phyloP scores from a whole-genome alignment of 2,329 filamentous ascomycete genomes.

The Mycosphaerelloides madeirae region DNA sequence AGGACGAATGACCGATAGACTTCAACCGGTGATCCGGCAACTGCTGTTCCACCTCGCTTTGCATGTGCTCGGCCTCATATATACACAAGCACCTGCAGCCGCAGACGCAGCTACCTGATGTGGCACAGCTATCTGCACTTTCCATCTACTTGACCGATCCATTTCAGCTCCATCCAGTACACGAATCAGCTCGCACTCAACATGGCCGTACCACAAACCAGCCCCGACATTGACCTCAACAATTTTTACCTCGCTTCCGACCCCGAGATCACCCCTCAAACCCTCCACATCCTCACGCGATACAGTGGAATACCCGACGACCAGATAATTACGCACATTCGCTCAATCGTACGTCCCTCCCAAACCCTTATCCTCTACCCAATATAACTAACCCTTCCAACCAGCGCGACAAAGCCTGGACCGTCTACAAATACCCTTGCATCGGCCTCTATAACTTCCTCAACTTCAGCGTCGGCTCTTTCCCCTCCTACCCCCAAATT shows the following conservation, averaged over 20 bases:
- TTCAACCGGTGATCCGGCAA: too few relatives aligned
- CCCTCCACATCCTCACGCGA: background rate
- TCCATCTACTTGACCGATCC: too few relatives aligned
- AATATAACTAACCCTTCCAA: background rate
- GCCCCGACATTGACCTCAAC: background rate
- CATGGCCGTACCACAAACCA: too few relatives aligned
- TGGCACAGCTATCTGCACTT: too few relatives aligned
- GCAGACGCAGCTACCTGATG: too few relatives aligned
- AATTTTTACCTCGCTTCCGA: background rate
- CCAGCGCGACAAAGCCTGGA: conserved; percentile 16
- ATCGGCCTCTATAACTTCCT: conserved; percentile 20
- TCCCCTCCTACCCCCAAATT: conserved; percentile 24
- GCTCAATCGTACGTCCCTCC: background rate
- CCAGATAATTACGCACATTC: background rate
- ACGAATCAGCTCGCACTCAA: too few relatives aligned
- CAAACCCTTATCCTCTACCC: background rate
- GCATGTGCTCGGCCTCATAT: too few relatives aligned
- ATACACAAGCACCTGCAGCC: too few relatives aligned
- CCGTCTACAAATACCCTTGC: conserved; percentile 20
- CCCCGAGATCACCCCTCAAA: background rate
- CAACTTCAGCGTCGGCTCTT: conserved; percentile 20
- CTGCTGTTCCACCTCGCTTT: too few relatives aligned
- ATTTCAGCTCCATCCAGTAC: too few relatives aligned
- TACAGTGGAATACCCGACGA: conserved; percentile 1
- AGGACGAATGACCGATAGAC: too few relatives aligned